Evolutionary conservation across 1,284 basidiomycete species (phyloP), one percentile per base, ranked within the genome.

Genomic region (Rhodotorula sp.): DNA sequence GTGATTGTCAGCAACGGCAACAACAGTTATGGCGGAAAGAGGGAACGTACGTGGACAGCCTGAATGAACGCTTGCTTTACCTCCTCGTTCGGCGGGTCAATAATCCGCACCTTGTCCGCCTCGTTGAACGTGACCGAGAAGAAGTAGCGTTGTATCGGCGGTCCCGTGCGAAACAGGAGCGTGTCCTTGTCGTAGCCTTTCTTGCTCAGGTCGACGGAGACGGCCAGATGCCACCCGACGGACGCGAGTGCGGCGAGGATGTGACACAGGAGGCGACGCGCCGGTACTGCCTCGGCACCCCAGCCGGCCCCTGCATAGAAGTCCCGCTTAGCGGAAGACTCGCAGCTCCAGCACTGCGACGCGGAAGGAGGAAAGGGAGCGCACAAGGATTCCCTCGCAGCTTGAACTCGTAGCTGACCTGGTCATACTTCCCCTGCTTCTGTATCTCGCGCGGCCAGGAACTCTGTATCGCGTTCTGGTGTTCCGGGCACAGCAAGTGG

Each of bases 331-430:
- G 16, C 17, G 7, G 52, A 5, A 21, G 49, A 21, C 49, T 19
- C 1, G 14, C 12, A 13, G 52, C 9, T 1, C 52, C 14, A 1
- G 19, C 2, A 0, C 5, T 2, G 3, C 7, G 8, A 9, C 41
- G 55, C 9, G 23, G 23, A 23, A 57, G 56, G 21, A 25, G 23
- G 56, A n/a, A 12, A 41, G 9, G 12, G 13, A 45, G 34, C 56
- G 56, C 42, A 58, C 56, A 58, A 14, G 56, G 56, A 23, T 58
- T 44, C 12, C 56, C 56, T 14, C 19, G 21, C 19, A 58, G 56
- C 56, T 58, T 58, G 41, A 23, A 58, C 56, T 58, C 56, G 41
- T 23, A 58, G 12, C 23, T 14, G 13, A 25, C 41, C 23, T 21
- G 21, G 42, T 58, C 56, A 13, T 23, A 45, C 56, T 4, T 0